Percentiles rank a stretch among this genome's conserved stretches.
These are phyloP conservation scores for Halophytophthora batemanensis DNA, from an alignment of 352 stramenopile species.

Conservation along the genomic window DNA sequence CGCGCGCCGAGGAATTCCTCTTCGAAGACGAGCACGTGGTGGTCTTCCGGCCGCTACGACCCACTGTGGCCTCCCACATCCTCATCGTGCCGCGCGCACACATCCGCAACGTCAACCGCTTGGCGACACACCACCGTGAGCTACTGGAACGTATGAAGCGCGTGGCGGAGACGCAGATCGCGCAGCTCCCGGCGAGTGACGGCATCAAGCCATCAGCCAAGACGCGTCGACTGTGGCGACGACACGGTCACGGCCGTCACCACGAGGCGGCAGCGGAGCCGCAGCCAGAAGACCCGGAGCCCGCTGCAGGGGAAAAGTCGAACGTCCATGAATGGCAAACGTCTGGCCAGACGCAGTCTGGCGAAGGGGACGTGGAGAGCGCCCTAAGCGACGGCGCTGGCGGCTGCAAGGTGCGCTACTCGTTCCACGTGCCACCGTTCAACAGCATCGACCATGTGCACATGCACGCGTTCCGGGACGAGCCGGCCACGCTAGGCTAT, in stretches of 20 bases:
- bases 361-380: not conserved
- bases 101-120: slow-evolving; percentile 75
- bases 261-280: no score
- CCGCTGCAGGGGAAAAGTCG: not conserved
- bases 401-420: slow-evolving; percentile 46
- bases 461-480: slow-evolving; percentile 77
- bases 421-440: slow-evolving; percentile 65
- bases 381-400: slow-evolving; percentile 16
- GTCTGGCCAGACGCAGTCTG: not conserved
- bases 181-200: not conserved
- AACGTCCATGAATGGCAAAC: slow-evolving; percentile 2
- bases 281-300: slow-evolving; percentile 6
- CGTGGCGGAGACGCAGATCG: slow-evolving; percentile 52
- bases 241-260: not conserved
- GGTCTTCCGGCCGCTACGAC: slow-evolving; percentile 74
- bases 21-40: slow-evolving; percentile 77
- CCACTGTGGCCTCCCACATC: slow-evolving; percentile 67
- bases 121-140: slow-evolving; percentile 41
- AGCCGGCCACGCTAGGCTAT: slow-evolving; percentile 34
- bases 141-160: slow-evolving; percentile 63
- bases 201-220: not conserved
- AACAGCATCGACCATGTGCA: slow-evolving; percentile 89
- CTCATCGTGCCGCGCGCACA: slow-evolving; percentile 78
- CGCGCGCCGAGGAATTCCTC: slow-evolving; percentile 56
- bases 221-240: no score